Base-by-base conservation (phyloP, 768 basidiomycete species). In the Russula sp. region DNA sequence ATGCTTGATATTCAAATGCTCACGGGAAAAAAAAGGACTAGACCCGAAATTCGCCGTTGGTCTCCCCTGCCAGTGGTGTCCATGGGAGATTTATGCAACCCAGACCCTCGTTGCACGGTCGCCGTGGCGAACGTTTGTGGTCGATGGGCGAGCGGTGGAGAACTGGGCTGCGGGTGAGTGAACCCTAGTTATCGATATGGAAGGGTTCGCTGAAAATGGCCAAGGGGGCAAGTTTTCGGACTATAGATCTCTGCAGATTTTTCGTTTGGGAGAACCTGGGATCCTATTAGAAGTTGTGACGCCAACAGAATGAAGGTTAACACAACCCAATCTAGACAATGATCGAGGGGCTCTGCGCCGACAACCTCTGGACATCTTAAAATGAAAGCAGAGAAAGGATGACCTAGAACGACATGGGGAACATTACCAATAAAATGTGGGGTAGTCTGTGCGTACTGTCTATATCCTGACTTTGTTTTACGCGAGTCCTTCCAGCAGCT, bases 101-200 rank as follows among this genome's bases (percentile, higher is more conserved):
- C 36, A 35, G 54, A 41, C 60, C 60, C 36, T 58, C 60, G 48
- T 39, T 43, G 47, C 38, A 49, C 39, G 56, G 46, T 54, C 46
- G 34, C 48, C 35, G 32, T 54, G 32, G 50, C 46, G 41, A 63
- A 59, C 18, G 61, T 54, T 59, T 46, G 42, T 50, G 14, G 41
- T 11, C 13, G 42, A 53, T 42, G 61, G 57, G 52, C 36, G 18
- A 54, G 42, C 20, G 32, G 51, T 63, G 61, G 61, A 58, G 61
- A 54, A 54, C 61, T 42, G 61, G 61, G 61, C 34, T 49, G 45
- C 14, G 57, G 61, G 61, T 25, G 56, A 43, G 13, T 16, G 3
- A 58, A 63, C 61, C 52, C 61, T 58, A 34, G 57, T 54, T 63
- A 63, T 63, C 61, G 61, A 63, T 63, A n/a, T 58, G 38, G 51